Percentiles rank a stretch among this genome's conserved stretches.
phyloP scores from a whole-genome alignment of 2,329 filamentous ascomycete genomes.

The Raffaelea ambrosiae region DNA sequence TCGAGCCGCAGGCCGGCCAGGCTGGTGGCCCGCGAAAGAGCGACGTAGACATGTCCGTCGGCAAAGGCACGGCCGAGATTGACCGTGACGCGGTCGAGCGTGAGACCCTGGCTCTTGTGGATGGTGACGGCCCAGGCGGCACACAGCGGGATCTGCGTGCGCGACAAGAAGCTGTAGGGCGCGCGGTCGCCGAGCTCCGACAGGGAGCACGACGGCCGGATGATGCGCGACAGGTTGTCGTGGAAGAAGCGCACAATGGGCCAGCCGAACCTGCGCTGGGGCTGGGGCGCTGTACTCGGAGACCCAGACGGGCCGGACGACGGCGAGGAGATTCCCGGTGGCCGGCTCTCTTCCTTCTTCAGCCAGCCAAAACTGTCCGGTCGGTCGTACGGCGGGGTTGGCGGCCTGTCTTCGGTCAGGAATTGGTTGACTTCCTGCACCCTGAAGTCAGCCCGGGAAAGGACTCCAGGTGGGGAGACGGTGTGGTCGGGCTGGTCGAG shows the following conservation, averaged over 20 bases:
- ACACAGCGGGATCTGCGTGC: conserved; percentile 54
- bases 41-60: conserved; percentile 53
- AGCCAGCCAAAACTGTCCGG: too few relatives aligned
- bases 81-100: conserved; percentile 49
- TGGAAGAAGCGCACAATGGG: conserved; percentile 28
- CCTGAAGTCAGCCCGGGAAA: too few relatives aligned
- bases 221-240: conserved; percentile 33
- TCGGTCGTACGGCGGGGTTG: too few relatives aligned
- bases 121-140: conserved; percentile 56
- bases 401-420: too few relatives aligned
- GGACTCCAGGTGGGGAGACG: background rate
- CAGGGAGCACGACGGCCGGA: conserved; percentile 42
- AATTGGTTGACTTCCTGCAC: too few relatives aligned
- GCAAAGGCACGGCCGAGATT: conserved; percentile 44
- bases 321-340: too few relatives aligned
- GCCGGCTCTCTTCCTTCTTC: too few relatives aligned
- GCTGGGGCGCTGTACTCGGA: background rate
- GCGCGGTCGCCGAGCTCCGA: conserved; percentile 33
- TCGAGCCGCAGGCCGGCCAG: conserved; percentile 38
- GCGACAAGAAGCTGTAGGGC: conserved; percentile 38
- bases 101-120: conserved; percentile 57
- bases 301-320: too few relatives aligned
- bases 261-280: conserved; percentile 1
- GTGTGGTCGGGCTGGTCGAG: background rate
- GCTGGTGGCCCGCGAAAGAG: conserved; percentile 46